These are phyloP conservation scores for Eucalyptus regnans DNA, from an alignment of 345 rosid genomes.

Conservation along the genomic window DNA sequence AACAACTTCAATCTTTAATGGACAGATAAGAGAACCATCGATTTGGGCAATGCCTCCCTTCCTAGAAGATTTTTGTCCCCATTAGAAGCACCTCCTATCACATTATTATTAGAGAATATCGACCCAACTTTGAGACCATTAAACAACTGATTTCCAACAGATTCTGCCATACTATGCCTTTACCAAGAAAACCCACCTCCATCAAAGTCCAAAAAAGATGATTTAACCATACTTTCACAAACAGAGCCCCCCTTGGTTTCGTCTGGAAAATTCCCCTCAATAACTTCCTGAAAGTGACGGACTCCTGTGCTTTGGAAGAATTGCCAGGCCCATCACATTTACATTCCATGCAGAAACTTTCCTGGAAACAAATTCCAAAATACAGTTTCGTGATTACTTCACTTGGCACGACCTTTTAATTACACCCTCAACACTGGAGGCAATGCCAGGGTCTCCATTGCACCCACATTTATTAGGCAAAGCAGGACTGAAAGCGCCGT, in stretches of 20 bases:
- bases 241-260: not conserved
- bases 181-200: not conserved
- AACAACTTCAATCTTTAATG: slow-evolving; percentile 48
- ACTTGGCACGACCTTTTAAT: not conserved
- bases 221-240: not conserved
- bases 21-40: slow-evolving; percentile 12
- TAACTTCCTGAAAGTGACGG: not conserved
- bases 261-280: not conserved
- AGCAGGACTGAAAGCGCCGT: not conserved
- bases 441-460: not conserved
- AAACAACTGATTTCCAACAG: slow-evolving; percentile 42
- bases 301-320: not conserved
- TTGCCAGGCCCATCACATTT: not conserved
- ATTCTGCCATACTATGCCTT: not conserved
- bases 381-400: not conserved
- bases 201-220: not conserved
- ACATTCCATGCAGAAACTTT: not conserved
- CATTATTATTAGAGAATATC: not conserved
- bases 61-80: not conserved
- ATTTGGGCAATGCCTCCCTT: slow-evolving; percentile 4
- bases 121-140: slow-evolving; percentile 29
- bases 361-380: not conserved
- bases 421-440: not conserved
- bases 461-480: not conserved
- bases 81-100: not conserved